phyloP scores from a whole-genome alignment of 148 eudicot genomes.

The Amaranthus cruentus region DNA sequence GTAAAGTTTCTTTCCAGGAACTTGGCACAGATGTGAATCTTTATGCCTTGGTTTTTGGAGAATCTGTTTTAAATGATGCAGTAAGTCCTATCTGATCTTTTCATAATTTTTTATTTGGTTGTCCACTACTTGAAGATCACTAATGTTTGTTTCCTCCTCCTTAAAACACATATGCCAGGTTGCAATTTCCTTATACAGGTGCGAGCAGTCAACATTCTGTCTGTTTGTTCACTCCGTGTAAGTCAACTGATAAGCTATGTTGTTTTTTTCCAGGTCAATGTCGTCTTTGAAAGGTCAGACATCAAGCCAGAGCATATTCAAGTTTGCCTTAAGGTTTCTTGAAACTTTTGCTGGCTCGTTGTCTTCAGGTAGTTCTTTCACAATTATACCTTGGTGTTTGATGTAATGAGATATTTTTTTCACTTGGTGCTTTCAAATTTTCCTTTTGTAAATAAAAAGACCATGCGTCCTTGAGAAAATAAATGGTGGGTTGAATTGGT shows the following conservation, averaged over 20 bases:
- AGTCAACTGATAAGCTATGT: not conserved
- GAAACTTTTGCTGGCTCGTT: conserved; percentile 96
- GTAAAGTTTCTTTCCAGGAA: conserved; percentile 47
- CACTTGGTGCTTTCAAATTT: not conserved
- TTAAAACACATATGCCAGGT: conserved; percentile 53
- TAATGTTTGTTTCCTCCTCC: conserved; percentile 11
- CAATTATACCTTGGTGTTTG: not conserved
- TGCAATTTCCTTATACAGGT: conserved; percentile 99
- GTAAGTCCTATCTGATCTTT: conserved; percentile 45
- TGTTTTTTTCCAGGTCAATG: conserved; percentile 67
- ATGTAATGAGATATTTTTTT: not conserved
- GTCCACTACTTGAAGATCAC: conserved; percentile 8
- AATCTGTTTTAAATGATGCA: conserved; percentile 97
- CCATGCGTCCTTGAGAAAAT: not conserved
- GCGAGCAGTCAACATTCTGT: conserved; percentile 20
- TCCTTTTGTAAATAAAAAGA: not conserved
- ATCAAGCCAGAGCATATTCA: conserved; percentile 60
- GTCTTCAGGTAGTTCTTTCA: conserved; percentile 68
- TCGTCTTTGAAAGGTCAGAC: conserved; percentile 68
- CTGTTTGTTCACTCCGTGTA: not conserved
- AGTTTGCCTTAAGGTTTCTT: conserved; percentile 72
- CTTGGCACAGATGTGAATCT: conserved; percentile 94
- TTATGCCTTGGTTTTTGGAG: conserved; percentile 97
- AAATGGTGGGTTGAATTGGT: not conserved
- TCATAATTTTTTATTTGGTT: conserved; percentile 5